A percentile compares a stretch with the other conserved stretches of the same genome.
These are phyloP conservation scores for Nicotiana paniculata DNA, from an alignment of 257 asterid genomes.

Conservation along the genomic window DNA sequence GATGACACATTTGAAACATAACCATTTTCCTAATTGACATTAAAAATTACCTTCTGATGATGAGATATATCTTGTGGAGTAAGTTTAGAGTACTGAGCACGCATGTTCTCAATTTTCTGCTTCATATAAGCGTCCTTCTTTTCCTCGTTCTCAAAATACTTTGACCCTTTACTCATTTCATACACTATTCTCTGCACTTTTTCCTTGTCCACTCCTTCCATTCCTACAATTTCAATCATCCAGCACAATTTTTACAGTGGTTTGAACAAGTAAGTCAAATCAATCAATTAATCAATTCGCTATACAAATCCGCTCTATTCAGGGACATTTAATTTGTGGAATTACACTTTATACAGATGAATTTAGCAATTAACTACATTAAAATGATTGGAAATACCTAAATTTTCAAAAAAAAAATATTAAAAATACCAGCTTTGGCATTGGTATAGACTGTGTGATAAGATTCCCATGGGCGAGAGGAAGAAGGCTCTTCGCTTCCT, in stretches of 20 bases:
- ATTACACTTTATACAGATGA: neutral
- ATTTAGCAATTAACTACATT: neutral
- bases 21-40: neutral
- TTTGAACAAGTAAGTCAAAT: neutral
- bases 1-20: neutral
- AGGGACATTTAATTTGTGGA: neutral
- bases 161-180: constrained; percentile 98
- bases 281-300: neutral
- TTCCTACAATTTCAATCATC: constrained; percentile 42
- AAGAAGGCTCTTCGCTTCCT: constrained; percentile 28
- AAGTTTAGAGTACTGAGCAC: constrained; percentile 54
- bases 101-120: constrained; percentile 71
- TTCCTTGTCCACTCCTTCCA: constrained; percentile 99
- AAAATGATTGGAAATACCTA: neutral
- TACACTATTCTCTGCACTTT: constrained; percentile 90
- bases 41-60: constrained; percentile 53
- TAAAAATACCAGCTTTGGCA: constrained; percentile 79
- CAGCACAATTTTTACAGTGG: neutral
- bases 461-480: constrained; percentile 89
- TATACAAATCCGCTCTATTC: neutral
- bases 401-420: neutral
- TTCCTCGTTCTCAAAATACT: constrained; percentile 86
- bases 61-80: constrained; percentile 41
- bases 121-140: constrained; percentile 71
- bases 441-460: constrained; percentile 78